Conservation (phyloP, 257 asterid genomes). For the Buddleja alternifolia region DNA sequence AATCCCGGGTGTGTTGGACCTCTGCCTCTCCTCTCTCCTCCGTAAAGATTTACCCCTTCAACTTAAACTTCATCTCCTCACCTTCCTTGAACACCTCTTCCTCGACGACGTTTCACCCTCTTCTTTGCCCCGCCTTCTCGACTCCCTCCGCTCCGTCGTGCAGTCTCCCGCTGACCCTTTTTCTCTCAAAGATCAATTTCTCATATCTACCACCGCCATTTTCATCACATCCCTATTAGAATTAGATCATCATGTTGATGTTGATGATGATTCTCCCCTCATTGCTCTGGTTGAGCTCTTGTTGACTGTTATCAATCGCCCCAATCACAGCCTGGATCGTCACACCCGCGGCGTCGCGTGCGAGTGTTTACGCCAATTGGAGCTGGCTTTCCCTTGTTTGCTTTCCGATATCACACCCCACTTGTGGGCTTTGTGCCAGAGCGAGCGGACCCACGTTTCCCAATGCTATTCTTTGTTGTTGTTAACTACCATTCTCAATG, state of each 20-base stretch:
- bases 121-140: slow-evolving; percentile 54
- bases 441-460: slow-evolving; percentile 85
- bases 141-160: slow-evolving; percentile 60
- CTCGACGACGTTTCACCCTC: slow-evolving; percentile 39
- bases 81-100: slow-evolving; percentile 69
- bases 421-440: slow-evolving; percentile 77
- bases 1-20: no score
- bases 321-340: slow-evolving; percentile 86
- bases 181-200: slow-evolving; percentile 79
- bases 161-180: slow-evolving; percentile 80
- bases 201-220: slow-evolving; percentile 65
- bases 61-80: slow-evolving; percentile 70
- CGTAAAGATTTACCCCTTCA: slow-evolving; percentile 70
- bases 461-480: slow-evolving; percentile 72
- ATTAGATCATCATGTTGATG: slow-evolving; percentile 21
- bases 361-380: slow-evolving; percentile 90
- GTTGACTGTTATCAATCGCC: slow-evolving; percentile 78
- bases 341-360: slow-evolving; percentile 82
- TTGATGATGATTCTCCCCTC: slow-evolving; percentile 30
- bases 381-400: slow-evolving; percentile 78
- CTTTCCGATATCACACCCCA: slow-evolving; percentile 67
- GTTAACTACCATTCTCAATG: slow-evolving; percentile 49
- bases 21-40: slow-evolving; percentile 64
- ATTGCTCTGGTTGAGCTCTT: slow-evolving; percentile 70
- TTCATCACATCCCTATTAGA: slow-evolving; percentile 40